Evolutionary conservation across 2,329 filamentous ascomycete genomes (phyloP).

Genomic region (Harringtonia lauricola): DNA sequence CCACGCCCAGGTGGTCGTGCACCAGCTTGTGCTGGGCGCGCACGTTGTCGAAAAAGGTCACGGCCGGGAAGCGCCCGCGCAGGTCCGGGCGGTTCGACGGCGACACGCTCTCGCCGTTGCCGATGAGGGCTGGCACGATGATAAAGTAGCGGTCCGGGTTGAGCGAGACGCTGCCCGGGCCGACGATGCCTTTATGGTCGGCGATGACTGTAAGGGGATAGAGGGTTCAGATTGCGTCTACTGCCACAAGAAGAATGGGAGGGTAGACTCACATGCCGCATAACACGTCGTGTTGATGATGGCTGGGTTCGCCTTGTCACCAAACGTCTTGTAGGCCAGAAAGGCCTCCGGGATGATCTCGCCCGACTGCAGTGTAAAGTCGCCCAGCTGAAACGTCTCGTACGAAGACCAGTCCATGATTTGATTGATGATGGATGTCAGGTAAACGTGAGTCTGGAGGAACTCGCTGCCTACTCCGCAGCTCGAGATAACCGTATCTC

Average conservation of each 20-base stretch:
- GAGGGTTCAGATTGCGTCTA: no score
- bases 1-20: conserved; percentile 26
- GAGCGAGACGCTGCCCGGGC: background rate
- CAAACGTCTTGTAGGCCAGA: conserved; percentile 7
- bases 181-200: conserved; percentile 1
- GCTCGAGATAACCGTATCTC: no score
- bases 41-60: conserved; percentile 40
- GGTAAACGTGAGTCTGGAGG: no score
- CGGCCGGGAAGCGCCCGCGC: conserved; percentile 28
- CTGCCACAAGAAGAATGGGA: no score
- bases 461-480: no score
- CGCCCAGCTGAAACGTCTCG: conserved; percentile 2
- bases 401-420: no score
- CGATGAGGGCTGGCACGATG: conserved; percentile 37
- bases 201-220: no score
- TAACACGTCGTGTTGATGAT: conserved; percentile 7
- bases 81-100: conserved; percentile 29
- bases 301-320: conserved; percentile 1
- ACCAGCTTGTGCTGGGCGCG: conserved; percentile 33
- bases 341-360: conserved; percentile 4
- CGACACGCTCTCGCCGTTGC: conserved; percentile 41
- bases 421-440: no score
- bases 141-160: conserved; percentile 29
- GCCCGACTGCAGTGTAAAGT: conserved; percentile 3
- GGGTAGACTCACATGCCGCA: background rate